Percentiles rank a stretch among this genome's conserved stretches.
Conservation (phyloP, 345 rosid species). For the Syzygium grande region DNA sequence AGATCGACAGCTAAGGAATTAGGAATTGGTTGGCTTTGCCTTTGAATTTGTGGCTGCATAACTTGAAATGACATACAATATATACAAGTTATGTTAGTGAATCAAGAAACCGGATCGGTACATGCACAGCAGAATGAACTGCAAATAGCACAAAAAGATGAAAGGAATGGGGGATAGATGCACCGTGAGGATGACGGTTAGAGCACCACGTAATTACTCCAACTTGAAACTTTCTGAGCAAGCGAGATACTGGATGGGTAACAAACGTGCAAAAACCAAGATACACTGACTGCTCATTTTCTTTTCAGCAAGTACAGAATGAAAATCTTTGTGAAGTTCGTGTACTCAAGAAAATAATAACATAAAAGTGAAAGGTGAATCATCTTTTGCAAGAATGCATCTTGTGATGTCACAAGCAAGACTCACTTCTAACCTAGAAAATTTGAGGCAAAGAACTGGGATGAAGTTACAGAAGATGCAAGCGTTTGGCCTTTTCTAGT, state of each 20-base stretch:
- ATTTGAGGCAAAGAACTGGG: background rate
- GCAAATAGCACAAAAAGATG: background rate
- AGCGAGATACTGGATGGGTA: background rate
- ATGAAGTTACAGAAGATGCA: background rate
- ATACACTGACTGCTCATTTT: background rate
- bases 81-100: too few relatives aligned
- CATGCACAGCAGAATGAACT: background rate
- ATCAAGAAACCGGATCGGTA: background rate
- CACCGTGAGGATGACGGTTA: background rate
- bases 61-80: too few relatives aligned
- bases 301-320: background rate
- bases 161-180: background rate
- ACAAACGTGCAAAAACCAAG: background rate
- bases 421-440: background rate
- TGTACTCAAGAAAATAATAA: background rate
- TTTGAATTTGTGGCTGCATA: too few relatives aligned
- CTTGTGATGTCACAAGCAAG: background rate
- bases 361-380: background rate
- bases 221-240: background rate
- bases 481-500: background rate
- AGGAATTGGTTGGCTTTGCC: too few relatives aligned
- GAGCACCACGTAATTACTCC: background rate
- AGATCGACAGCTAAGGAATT: too few relatives aligned
- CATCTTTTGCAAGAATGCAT: background rate
- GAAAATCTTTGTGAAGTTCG: background rate